These are phyloP conservation scores for Colletotrichum coccodes DNA, from an alignment of 2,329 filamentous ascomycete genomes.

Conservation along the genomic window DNA sequence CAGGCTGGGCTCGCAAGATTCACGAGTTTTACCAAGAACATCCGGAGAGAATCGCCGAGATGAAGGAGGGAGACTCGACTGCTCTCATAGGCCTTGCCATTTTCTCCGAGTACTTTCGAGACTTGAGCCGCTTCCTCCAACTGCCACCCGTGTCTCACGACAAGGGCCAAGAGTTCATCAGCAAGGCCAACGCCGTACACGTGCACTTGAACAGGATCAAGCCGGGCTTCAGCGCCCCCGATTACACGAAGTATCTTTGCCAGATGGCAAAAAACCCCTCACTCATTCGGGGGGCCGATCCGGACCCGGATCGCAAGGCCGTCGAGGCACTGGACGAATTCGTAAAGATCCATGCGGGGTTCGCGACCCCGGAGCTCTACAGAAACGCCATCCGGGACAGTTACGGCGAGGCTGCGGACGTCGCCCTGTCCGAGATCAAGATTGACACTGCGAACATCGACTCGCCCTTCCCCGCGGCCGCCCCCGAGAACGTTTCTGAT, in stretches of 20 bases:
- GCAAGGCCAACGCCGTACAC: not conserved
- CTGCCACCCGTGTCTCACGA: not conserved
- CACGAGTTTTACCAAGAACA: not conserved
- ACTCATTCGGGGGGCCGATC: not conserved
- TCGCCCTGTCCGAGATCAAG: not conserved
- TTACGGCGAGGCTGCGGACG: not conserved
- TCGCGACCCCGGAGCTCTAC: not conserved
- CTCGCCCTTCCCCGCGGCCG: not conserved
- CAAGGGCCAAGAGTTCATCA: slow-evolving; percentile 45
- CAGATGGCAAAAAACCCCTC: not conserved
- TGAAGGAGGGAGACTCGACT: not conserved
- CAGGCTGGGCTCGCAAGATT: not conserved
- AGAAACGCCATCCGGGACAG: not conserved
- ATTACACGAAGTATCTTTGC: not conserved
- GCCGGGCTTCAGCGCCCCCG: not conserved
- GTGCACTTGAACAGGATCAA: not conserved
- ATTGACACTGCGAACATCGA: not conserved
- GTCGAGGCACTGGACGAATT: not conserved
- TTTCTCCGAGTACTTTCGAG: slow-evolving; percentile 51
- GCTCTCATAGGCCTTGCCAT: slow-evolving; percentile 48
- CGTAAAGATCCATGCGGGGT: not conserved
- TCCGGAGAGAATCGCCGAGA: not conserved
- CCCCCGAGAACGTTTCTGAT: not conserved
- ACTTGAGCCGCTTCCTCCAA: slow-evolving; percentile 44
- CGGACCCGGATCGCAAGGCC: not conserved